Percentiles rank a stretch among this genome's conserved stretches.
Evolutionary conservation across 805 yeast species (phyloP).

Genomic region (Metschnikowia anglica): DNA sequence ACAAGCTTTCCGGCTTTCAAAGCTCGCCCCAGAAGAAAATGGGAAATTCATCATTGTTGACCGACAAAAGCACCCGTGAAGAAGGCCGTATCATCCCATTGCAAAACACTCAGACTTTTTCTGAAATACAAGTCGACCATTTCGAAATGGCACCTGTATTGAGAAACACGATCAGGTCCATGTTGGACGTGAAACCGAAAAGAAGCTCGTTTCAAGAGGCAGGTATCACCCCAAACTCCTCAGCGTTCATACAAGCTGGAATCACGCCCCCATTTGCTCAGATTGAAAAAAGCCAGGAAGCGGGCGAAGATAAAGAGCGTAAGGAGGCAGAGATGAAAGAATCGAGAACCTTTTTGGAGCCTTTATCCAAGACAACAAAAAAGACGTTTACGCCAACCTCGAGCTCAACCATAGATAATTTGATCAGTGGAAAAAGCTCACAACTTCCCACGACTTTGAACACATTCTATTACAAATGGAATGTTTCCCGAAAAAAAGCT

Average conservation of each 20-base stretch:
- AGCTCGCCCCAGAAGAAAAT: neutral
- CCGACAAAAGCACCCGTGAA: neutral
- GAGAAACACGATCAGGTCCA: constrained; percentile 12
- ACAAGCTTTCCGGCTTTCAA: constrained; percentile 25
- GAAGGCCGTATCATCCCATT: constrained; percentile 7
- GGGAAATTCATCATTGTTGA: constrained; percentile 2
- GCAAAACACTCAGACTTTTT: constrained; percentile 11
- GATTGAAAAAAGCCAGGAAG: constrained; percentile 20
- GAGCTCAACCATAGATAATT: constrained; percentile 21
- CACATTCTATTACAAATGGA: constrained; percentile 77
- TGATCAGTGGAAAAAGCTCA: constrained; percentile 12
- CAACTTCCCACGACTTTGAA: constrained; percentile 36
- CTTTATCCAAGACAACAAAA: neutral
- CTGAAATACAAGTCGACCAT: constrained; percentile 12
- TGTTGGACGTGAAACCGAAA: constrained; percentile 15
- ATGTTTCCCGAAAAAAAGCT: constrained; percentile 86
- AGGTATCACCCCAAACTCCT: constrained; percentile 32
- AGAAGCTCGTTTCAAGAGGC: constrained; percentile 19
- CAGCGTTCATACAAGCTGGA: constrained; percentile 21
- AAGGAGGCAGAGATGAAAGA: neutral
- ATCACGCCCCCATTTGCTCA: constrained; percentile 27
- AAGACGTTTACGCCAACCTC: neutral
- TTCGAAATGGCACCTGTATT: constrained; percentile 24
- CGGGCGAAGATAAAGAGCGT: neutral
- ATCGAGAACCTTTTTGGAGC: neutral